Evolutionary conservation across 2,329 filamentous ascomycete genomes (phyloP), one percentile per base, ranked within the genome.

Genomic region (Colletotrichum somersetense): DNA sequence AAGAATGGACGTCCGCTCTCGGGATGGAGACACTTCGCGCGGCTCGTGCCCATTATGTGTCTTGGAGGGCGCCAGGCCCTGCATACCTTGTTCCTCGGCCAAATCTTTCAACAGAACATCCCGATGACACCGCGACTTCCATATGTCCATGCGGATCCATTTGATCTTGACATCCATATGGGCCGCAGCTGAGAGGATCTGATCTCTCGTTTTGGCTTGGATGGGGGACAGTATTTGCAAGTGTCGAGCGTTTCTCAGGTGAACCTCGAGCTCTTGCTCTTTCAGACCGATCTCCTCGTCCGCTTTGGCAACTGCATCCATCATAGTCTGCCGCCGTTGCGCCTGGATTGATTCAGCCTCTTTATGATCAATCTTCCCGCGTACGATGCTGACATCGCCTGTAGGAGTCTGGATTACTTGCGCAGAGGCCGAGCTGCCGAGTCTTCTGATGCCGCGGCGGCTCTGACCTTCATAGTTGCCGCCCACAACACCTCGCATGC

Each of bases 81-180:
- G 67, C 20, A 65, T 40, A 18, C 38, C 52, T 50, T 73, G 71
- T 48, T 73, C 95, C 75, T 97, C 94, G 66, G 96, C 92, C 11
- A 98, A 84, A 79, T 99, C 96, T 81, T 95, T 88, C 6, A 91
- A 86, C 26, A 99, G 84, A 72, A 98, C 95, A 77, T 98, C 96
- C 53, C 92, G 91, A 80, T 99, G 95, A 75, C 95, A 98, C 78
- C 91, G 96, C 77, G 96, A 89, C 66, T 91, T 93, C 94, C 95
- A 98, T 26, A 98, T 96, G 75, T 97, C 94, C 79, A 97, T 92
- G 73, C 96, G 89, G n/a, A 92, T 91, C 96, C 96, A 98, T 80
- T 96, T 97, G 72, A 99, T 84, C 79, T 96, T 95, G 4, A 94
- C 94, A 67, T 95, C 91, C 82, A 97, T 91, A 10, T 92, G 91